phyloP scores from a whole-genome alignment of 805 yeast species.

The Kluyveromyces siamensis region DNA sequence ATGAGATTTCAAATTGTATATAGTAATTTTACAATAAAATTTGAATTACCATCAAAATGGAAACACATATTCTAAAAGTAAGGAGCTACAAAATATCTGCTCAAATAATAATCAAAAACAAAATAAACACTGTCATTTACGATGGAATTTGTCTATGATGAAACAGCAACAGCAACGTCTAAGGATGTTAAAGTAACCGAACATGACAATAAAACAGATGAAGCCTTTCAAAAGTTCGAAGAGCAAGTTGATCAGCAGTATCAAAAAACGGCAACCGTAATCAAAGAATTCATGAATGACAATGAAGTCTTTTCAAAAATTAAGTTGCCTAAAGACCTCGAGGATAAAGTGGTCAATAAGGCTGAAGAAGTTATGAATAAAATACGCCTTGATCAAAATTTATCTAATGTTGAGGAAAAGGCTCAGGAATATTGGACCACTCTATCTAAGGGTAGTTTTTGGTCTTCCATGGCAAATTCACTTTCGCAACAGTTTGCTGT shows the following conservation, averaged over 20 bases:
- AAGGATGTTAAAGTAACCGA: conserved; percentile 8
- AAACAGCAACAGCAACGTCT: conserved; percentile 18
- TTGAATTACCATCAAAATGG: background rate
- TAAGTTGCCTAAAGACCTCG: conserved; percentile 17
- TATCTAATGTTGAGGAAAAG: conserved; percentile 63
- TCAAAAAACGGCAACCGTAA: conserved; percentile 16
- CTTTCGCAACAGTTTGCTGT: conserved; percentile 16
- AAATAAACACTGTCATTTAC: background rate
- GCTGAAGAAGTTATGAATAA: conserved; percentile 62
- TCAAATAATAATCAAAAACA: background rate
- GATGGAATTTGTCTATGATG: conserved; percentile 26
- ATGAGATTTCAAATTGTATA: too few relatives aligned
- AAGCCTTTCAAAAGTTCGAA: conserved; percentile 43
- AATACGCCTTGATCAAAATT: conserved; percentile 47
- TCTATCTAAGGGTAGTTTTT: conserved; percentile 19
- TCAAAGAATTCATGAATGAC: conserved; percentile 12
- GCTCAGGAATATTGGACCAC: conserved; percentile 41
- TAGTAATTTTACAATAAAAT: background rate
- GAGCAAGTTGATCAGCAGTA: conserved; percentile 35
- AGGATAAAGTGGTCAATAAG: conserved; percentile 17
- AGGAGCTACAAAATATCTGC: background rate
- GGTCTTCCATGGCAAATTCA: conserved; percentile 19
- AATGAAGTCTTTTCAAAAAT: conserved; percentile 20
- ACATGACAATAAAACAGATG: conserved; percentile 40
- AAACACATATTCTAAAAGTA: background rate